Evolutionary conservation across 768 basidiomycete species (phyloP).

Genomic region (Arthromyces matolae): DNA sequence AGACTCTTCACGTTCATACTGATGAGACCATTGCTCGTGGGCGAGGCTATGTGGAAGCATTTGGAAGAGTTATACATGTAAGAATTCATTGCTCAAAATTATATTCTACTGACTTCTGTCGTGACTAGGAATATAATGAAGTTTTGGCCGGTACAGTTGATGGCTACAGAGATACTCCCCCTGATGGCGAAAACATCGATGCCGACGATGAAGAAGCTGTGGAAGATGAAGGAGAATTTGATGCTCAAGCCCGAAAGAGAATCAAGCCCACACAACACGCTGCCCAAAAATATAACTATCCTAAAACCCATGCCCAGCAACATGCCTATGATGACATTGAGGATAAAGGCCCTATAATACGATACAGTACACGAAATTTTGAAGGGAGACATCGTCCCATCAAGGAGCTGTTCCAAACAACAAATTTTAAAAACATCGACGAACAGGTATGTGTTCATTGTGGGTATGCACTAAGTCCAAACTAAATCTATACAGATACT

Average conservation of each 20-base stretch:
- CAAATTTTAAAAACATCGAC: conserved; percentile 32
- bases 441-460: conserved; percentile 20
- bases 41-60: conserved; percentile 13
- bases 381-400: conserved; percentile 28
- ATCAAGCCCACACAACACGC: not conserved
- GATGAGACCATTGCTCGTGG: conserved; percentile 26
- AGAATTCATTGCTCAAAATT: not conserved
- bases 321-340: conserved; percentile 31
- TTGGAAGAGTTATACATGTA: conserved; percentile 22
- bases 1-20: conserved; percentile 30
- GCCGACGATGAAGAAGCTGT: too few species aligned
- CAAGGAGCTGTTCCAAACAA: conserved; percentile 24
- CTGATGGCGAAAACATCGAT: too few species aligned
- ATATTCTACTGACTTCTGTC: not conserved
- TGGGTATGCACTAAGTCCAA: too few species aligned
- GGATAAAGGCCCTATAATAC: conserved; percentile 24
- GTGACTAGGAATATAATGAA: not conserved
- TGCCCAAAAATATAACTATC: conserved; percentile 30
- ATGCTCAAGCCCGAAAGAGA: not conserved
- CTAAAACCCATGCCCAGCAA: conserved; percentile 30
- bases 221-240: not conserved
- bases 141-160: not conserved
- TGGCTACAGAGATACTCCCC: not conserved
- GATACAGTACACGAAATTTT: conserved; percentile 30
- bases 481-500: too few species aligned